These are phyloP conservation scores for Globisporangium okanoganense DNA, from an alignment of 352 stramenopile genomes.

Conservation along the genomic window DNA sequence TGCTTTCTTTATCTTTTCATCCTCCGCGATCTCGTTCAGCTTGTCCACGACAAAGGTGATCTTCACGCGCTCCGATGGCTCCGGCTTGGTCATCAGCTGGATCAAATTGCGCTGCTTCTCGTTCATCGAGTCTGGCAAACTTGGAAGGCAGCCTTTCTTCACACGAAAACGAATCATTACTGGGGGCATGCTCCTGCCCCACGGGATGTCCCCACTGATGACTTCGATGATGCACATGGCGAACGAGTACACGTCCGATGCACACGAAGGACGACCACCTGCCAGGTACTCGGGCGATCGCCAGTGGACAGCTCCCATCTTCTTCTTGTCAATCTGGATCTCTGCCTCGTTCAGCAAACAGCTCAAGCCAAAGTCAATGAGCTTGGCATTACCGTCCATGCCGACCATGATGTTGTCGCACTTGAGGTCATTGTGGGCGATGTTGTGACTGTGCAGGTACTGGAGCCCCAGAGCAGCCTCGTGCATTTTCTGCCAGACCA, in stretches of 20 bases:
- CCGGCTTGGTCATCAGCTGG: background rate
- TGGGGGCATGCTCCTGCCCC: too few relatives aligned
- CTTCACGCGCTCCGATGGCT: background rate
- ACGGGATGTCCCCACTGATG: too few relatives aligned
- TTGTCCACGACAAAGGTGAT: background rate
- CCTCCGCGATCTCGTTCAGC: background rate
- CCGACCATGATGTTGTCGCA: slow-evolving; percentile 26
- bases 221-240: too few relatives aligned
- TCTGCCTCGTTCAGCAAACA: background rate
- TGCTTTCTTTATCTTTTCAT: too few relatives aligned
- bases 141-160: too few relatives aligned
- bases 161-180: too few relatives aligned
- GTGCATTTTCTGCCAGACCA: background rate
- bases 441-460: background rate
- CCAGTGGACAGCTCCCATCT: slow-evolving; percentile 5
- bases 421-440: slow-evolving; percentile 23
- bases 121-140: too few relatives aligned
- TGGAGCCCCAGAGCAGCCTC: background rate
- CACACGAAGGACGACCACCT: background rate
- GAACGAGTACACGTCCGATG: too few relatives aligned
- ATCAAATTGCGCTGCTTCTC: too few relatives aligned
- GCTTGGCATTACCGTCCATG: slow-evolving; percentile 18
- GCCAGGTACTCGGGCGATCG: background rate
- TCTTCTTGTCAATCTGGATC: slow-evolving; percentile 20
- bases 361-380: slow-evolving; percentile 26